phyloP scores from a whole-genome alignment of 805 yeast species.

The Clavispora santaluciae region DNA sequence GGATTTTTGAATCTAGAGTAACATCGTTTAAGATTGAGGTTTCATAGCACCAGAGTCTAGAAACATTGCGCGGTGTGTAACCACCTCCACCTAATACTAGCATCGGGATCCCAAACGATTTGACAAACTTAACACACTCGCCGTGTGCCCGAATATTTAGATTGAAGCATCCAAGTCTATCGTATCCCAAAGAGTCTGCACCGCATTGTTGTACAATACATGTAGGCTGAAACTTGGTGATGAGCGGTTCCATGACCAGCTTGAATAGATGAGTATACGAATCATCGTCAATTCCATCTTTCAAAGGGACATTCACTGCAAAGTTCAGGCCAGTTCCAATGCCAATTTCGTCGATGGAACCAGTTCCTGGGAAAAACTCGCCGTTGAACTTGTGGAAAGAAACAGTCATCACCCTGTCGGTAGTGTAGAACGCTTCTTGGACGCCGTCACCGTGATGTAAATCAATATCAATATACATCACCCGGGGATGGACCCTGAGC shows the following conservation, averaged over 20 bases:
- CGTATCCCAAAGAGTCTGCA: conserved; percentile 92
- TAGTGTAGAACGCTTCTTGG: conserved; percentile 91
- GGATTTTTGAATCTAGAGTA: conserved; percentile 43
- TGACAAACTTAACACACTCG: conserved; percentile 86
- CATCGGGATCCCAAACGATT: conserved; percentile 85
- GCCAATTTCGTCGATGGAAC: conserved; percentile 85
- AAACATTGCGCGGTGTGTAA: conserved; percentile 92
- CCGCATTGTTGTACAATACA: conserved; percentile 96
- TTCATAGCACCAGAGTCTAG: conserved; percentile 93
- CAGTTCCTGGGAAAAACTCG: conserved; percentile 96
- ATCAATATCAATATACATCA: conserved; percentile 89
- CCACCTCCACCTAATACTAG: conserved; percentile 97
- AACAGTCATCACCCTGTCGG: conserved; percentile 95
- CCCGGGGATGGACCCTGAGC: conserved; percentile 85
- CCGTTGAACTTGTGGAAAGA: conserved; percentile 93
- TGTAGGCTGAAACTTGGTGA: conserved; percentile 87
- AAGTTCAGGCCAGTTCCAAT: conserved; percentile 85
- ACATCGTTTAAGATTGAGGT: conserved; percentile 73
- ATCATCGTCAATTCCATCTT: conserved; percentile 95
- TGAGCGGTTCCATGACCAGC: conserved; percentile 84
- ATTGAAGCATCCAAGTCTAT: conserved; percentile 90
- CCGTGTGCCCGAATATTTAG: conserved; percentile 91
- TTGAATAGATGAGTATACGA: conserved; percentile 72
- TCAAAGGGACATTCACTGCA: conserved; percentile 84
- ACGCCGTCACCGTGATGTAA: conserved; percentile 98